Percentiles rank a stretch among this genome's conserved stretches.
Conservation (phyloP, 2,329 filamentous ascomycete species). For the Aspergillus puulaauensis region DNA sequence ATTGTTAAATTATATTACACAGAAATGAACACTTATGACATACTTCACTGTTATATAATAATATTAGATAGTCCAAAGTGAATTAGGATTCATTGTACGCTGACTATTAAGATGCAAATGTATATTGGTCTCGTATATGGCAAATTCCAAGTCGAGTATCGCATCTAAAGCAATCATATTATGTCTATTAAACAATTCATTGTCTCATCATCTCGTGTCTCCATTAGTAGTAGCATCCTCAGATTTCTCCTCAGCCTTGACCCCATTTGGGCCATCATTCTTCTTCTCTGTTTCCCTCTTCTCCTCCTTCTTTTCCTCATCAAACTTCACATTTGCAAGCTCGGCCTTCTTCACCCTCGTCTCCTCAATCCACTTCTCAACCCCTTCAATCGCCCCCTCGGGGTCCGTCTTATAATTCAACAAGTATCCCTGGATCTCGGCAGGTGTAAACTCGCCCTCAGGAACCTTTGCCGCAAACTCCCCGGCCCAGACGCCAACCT, state of each 20-base stretch:
- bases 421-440: conserved; percentile 44
- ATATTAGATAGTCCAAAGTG: no score
- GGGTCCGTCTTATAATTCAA: conserved; percentile 36
- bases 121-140: background rate
- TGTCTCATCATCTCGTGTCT: background rate
- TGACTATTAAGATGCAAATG: no score
- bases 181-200: background rate
- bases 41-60: background rate
- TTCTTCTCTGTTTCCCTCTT: background rate
- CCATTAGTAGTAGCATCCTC: background rate
- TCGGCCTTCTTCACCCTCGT: conserved; percentile 26
- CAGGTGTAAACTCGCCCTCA: conserved; percentile 36
- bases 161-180: background rate
- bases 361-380: conserved; percentile 29
- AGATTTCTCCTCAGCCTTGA: background rate
- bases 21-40: background rate
- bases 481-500: conserved; percentile 25
- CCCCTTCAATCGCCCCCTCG: conserved; percentile 30
- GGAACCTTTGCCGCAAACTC: conserved; percentile 36
- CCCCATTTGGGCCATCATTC: background rate
- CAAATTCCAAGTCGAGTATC: background rate
- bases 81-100: no score
- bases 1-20: background rate
- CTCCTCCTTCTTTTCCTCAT: background rate
- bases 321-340: conserved; percentile 9